Evolutionary conservation across 2,329 filamentous ascomycete species (phyloP), one percentile per base, ranked within the genome.

Genomic region (Aquanectria penicillioides): DNA sequence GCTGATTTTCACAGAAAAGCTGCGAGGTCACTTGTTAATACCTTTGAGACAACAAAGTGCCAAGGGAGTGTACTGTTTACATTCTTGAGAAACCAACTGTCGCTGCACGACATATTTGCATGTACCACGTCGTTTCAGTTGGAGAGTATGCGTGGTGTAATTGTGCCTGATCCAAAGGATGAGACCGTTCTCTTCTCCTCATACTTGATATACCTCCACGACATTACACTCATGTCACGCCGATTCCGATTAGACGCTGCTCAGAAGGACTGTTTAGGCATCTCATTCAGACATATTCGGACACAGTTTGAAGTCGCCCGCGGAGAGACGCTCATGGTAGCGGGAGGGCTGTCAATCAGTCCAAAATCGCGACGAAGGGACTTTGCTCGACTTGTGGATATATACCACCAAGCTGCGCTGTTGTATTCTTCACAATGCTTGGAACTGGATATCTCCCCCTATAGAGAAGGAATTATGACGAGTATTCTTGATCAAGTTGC

Each of bases 1-100:
- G 71, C 71, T 3, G 71, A 73, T 25, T 66, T 67, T 20, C 71
- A 73, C 28, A 53, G 71, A 9, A 61, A 61, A 36, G 71, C 71
- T 5, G 71, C 71, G 1, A 56, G 71, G 15, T 72, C 66, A 1
- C 66, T 73, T 2, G 66, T 72, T 18, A 72, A 71, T 22, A 61
- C 73, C 6, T 73, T 73, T 48, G 61, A 60, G 31, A 58, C 61
- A 10, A 63, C 66, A 28, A 48, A 56, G 5, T 55, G 61, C 9
- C 61, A 53, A 25, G 62, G 56, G 26, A 60, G 68, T 10, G 48
- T 64, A 10, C 57, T 71, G 15, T 69, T 73, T 40, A 64, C 63
- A 7, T 73, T 73, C 49, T 40, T 73, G 6, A 63, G 70, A 7
- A 72, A 71, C 38, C 71, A 73, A 34, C 60, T 73, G 3, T 61